Conservation (phyloP, 352 stramenopile genomes). For the Aphanomyces stellatus region DNA sequence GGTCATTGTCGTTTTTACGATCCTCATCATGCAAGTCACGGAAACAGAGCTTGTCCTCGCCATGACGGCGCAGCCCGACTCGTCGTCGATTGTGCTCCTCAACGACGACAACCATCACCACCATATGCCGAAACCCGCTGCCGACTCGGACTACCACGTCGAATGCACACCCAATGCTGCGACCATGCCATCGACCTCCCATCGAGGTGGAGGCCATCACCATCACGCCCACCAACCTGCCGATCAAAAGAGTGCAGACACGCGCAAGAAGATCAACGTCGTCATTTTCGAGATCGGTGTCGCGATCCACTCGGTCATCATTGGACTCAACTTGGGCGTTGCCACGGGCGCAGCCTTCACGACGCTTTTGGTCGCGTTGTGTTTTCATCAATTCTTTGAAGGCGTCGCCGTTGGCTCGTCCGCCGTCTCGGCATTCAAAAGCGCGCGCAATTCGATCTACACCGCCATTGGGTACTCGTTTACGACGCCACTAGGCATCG, state of each 20-base stretch:
- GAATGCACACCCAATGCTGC: too few relatives aligned
- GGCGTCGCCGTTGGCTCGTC: conserved; percentile 45
- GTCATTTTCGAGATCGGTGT: conserved; percentile 49
- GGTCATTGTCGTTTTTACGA: conserved; percentile 22
- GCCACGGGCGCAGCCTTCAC: conserved; percentile 38
- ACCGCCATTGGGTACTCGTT: conserved; percentile 43
- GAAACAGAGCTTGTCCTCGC: conserved; percentile 22
- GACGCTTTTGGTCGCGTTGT: conserved; percentile 47
- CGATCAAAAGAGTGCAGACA: too few relatives aligned
- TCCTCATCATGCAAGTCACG: conserved; percentile 21
- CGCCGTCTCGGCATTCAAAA: conserved; percentile 33
- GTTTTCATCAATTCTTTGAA: conserved; percentile 75
- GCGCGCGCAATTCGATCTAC: conserved; percentile 30
- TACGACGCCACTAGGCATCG: conserved; percentile 44
- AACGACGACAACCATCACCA: too few relatives aligned
- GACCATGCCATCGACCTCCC: too few relatives aligned
- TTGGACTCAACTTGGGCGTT: conserved; percentile 52
- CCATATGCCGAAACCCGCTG: too few relatives aligned
- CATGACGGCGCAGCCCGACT: neutral
- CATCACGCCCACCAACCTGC: too few relatives aligned
- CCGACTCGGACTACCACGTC: too few relatives aligned
- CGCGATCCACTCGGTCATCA: conserved; percentile 60
- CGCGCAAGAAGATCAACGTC: conserved; percentile 29
- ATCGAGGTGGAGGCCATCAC: too few relatives aligned
- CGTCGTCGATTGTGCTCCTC: too few relatives aligned